Base-by-base conservation (phyloP, 768 basidiomycete species). In the Termitomyces sp. region DNA sequence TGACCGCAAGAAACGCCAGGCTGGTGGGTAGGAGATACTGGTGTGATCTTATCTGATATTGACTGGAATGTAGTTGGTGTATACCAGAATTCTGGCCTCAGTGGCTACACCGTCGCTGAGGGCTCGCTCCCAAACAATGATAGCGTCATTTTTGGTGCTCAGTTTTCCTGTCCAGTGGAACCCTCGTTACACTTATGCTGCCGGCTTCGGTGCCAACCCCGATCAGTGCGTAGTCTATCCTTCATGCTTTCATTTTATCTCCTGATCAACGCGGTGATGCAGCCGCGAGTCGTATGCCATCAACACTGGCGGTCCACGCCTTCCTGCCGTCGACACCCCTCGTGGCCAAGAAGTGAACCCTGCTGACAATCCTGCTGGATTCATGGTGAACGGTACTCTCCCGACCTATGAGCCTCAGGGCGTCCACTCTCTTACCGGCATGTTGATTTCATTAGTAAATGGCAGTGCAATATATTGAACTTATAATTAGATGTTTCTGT, bases 161-260 rank as follows among this genome's bases (percentile, higher is more conserved):
- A 76, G 56, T 61, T 77, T 76, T 70, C 76, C 76, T 22, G 74
- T 76, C 22, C 68, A 72, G 45, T 77, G 76, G 75, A 71, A 73
- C 52, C 75, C 75, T 15, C 70, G 74, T 22, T 76, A 76, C 41
- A 63, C 70, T 16, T 71, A 70, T 59, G 76, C 74, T 29, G 73
- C 72, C 41, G 76, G 76, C 11, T 72, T 74, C 55, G 73, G 68
- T 45, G 76, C 73, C 5, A 74, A 71, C 53, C 76, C 76, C 41
- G 76, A 77, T 56, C 72, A 68, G 73, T 73, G 46, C 49, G 73
- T 66, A 12, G 20, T 32, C n/a, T n/a, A n/a, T n/a, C 27, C 20
- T 20, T 23, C 27, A 11, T 54, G 13, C 29, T 33, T 41, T 33
- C 39, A 43, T 38, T 44, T 29, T 33, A 45, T 32, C 15, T 31